Base-by-base conservation (phyloP, 208 protist genomes). In the Crithidia fasciculata region DNA sequence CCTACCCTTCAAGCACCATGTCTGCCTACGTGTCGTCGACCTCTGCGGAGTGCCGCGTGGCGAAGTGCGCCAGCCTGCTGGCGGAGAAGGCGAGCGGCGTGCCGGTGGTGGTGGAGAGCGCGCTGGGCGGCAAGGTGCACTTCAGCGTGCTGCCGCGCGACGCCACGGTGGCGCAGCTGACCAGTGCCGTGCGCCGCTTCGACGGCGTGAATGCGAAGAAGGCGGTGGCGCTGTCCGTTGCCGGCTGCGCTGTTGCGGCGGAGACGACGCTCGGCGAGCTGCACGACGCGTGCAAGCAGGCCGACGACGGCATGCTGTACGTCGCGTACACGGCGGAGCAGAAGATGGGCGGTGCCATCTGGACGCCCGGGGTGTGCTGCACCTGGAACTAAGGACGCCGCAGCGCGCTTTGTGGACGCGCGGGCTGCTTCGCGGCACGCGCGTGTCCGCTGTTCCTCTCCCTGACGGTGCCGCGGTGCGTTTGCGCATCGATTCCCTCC, bases 111-210 rank as follows among this genome's bases (percentile, higher is more conserved):
- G 36, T 40, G 28, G 28, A 28, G 28, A 28, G 28, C 28, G 28
- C 28, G 28, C 28, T 28, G 28, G 28, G 28, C 28, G 28, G 28
- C 28, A 28, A 28, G 28, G 28, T 28, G 28, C 28, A 28, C 28
- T 28, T 28, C 28, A 28, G 28, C 28, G 28, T 28, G 28, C 28
- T 28, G 28, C 28, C 28, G n/a, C 72, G 44, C 64, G 69, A 52
- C 58, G 54, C 72, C 56, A 78, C 72, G 16, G 72, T 78, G 10
- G 72, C 72, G 57, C 56, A 78, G 47, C 72, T 78, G 47, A 53
- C 50, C 55, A 36, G 40, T 18, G 59, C 50, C 53, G 63, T 76
- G 62, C 71, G 71, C 64, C 61, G 60, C 62, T 66, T 67, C 55
- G 28, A 59, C 55, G 55, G 41, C 44, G 45, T 78, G 41, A 13